Evolutionary conservation across 2,329 filamentous ascomycete species (phyloP), one percentile per base, ranked within the genome.

Genomic region (Chaetomium sp.): DNA sequence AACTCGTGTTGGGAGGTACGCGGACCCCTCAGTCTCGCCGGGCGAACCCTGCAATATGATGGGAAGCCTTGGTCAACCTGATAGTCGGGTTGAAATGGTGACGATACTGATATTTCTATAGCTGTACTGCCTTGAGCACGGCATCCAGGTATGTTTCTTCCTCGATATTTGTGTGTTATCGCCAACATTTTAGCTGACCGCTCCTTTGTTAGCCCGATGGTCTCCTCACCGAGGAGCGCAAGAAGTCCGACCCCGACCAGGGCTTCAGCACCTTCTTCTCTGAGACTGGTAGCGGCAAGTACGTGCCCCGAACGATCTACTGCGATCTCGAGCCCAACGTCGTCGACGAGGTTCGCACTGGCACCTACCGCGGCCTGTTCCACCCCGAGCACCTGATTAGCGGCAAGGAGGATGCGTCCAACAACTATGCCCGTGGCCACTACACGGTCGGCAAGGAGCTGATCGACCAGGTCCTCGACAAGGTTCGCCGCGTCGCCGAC

Each of bases 231-330:
- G 92, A 96, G 73, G 92, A 97, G 83, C 91, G 91, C 78, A 96
- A 97, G 83, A 85, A 84, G 68, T 85, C 86, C 71, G 88, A 95
- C 63, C 88, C 91, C 63, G 94, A 97, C 74, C 89, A 96, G 72
- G 94, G 94, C 65, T 99, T 99, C 85, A 96, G 91, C 82, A 99
- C 94, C 70, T 99, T 99, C 85, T 99, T 99, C 84, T 96, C 92
- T 67, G 94, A 99, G 84, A 97, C 94, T 71, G 92, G 94, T 97
- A 89, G 96, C 79, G 94, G 94, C 78, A 97, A 97, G 81, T 97
- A 97, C 72, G 94, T 99, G 65, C 94, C 92, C 69, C 91, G 94
- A 71, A 94, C 94, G 73, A 97, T 99, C 79, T 97, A 97, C 86
- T 90, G 87, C 81, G 94, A 99, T 88, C 89, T 99, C 72, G 94